Percentiles rank a stretch among this genome's conserved stretches.
phyloP scores from a whole-genome alignment of 257 asterid species.

The Voacanga thouarsii region DNA sequence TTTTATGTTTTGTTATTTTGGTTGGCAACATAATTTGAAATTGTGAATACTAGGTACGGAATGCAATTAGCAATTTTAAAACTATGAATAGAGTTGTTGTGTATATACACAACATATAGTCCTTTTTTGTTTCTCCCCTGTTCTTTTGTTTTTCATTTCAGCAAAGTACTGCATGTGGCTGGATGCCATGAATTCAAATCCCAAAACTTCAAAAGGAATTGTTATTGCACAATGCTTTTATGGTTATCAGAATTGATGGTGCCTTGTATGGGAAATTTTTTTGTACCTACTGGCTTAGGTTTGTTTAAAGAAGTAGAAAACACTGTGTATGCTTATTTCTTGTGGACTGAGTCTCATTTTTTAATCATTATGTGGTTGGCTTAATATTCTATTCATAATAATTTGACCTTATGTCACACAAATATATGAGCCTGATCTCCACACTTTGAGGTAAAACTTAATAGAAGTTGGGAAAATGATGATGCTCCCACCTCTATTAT shows the following conservation, averaged over 20 bases:
- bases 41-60: too few relatives aligned
- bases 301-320: background rate
- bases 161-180: background rate
- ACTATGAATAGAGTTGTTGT: too few relatives aligned
- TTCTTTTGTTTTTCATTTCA: too few relatives aligned
- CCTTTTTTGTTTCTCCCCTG: too few relatives aligned
- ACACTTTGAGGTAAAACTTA: too few relatives aligned
- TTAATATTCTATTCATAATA: background rate
- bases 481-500: background rate
- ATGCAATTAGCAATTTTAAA: too few relatives aligned
- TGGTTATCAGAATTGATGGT: slow-evolving; percentile 3
- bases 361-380: background rate
- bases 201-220: background rate
- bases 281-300: slow-evolving; percentile 1
- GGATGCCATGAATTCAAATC: background rate
- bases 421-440: background rate
- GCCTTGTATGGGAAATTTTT: background rate
- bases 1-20: too few relatives aligned
- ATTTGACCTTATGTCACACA: background rate
- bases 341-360: background rate
- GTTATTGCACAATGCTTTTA: background rate
- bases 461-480: too few relatives aligned
- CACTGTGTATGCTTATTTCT: background rate
- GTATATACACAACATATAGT: too few relatives aligned
- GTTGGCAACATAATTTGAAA: too few relatives aligned